Conservation (phyloP, 2,329 filamentous ascomycete genomes). For the Arthrobotrys sphaeroides region DNA sequence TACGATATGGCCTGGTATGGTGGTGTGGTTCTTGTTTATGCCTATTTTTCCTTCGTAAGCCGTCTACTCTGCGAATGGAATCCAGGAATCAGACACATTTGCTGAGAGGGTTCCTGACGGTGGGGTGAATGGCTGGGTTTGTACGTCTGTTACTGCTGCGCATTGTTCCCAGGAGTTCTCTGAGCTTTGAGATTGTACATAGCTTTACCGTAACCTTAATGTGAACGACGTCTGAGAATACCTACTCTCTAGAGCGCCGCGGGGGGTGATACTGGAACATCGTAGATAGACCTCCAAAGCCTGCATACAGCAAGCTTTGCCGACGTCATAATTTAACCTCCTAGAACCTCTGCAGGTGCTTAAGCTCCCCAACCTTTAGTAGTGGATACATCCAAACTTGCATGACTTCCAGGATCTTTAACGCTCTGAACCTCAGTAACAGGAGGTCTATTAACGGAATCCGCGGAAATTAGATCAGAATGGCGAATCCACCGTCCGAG, state of each 20-base stretch:
- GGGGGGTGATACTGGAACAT: background rate
- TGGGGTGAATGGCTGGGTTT: background rate
- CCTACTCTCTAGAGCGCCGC: too few species aligned
- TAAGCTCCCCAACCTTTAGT: too few species aligned
- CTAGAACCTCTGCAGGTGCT: too few species aligned
- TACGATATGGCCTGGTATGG: too few species aligned
- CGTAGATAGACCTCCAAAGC: background rate
- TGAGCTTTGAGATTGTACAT: constrained; percentile 57
- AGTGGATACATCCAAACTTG: too few species aligned
- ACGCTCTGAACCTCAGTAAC: background rate
- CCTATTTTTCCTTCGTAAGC: background rate
- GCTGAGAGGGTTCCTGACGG: constrained; percentile 19
- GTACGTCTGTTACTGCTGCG: background rate
- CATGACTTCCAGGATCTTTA: too few species aligned
- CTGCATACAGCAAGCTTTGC: background rate
- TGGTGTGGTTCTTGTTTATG: too few species aligned
- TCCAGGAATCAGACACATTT: constrained; percentile 33
- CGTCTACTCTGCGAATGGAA: too few species aligned
- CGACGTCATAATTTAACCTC: too few species aligned
- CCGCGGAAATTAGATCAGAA: constrained; percentile 58
- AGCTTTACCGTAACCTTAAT: constrained; percentile 6
- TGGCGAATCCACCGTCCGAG: constrained; percentile 62
- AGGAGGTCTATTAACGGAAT: background rate
- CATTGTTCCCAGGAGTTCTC: constrained; percentile 32
- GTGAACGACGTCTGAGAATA: background rate